Base-by-base conservation (phyloP, 2,329 filamentous ascomycete genomes). In the Xylariaceae sp. region DNA sequence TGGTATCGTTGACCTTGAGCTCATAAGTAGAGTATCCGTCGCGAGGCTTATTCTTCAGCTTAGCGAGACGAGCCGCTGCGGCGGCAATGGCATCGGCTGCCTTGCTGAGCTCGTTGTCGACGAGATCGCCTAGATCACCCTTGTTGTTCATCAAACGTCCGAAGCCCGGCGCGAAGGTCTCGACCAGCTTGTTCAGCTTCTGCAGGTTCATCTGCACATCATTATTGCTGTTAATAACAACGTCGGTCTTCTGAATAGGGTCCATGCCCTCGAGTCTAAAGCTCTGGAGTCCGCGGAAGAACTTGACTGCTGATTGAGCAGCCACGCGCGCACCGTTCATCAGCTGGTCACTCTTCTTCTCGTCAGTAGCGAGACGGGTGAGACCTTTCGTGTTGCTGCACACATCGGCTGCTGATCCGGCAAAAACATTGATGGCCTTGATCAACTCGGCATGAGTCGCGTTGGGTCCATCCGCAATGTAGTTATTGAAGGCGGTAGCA, bases 401-500 rank as follows among this genome's bases (percentile, higher is more conserved):
- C 2, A 97, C 92, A 75, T 99, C 94, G 1, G 93, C 89, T 64
- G 97, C 86, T 2, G 94, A 90, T 17, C 92, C 90, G 1, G 94
- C 83, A 74, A 97, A 97, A 55, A 92, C 84, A 70, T 91, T 94
- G 68, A 96, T 89, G 0, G 91, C 90, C 72, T 92, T 92, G 74
- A 97, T 97, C 62, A 99, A 88, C 61, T 96, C 92, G 1, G 89
- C 85, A 70, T 97, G 91, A 8, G 87, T 87, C 72, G 90, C 91
- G 73, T 92, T 96, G 4, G 93, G 92, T 0, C 94, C 94, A 71
- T 99, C 94, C 6, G 93, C 94, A 68, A 99, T 95, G 74, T 95
- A 97, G 75, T 96, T 96, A 79, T 97, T 99, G 81, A 97, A 99
- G 0, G 94, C 88, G 0, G 93, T 97, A 1, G 93, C 94, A 75